Percentiles rank a stretch among this genome's conserved stretches.
These are phyloP conservation scores for Lachnellula cervina DNA, from an alignment of 2,329 filamentous ascomycete species.

Conservation along the genomic window DNA sequence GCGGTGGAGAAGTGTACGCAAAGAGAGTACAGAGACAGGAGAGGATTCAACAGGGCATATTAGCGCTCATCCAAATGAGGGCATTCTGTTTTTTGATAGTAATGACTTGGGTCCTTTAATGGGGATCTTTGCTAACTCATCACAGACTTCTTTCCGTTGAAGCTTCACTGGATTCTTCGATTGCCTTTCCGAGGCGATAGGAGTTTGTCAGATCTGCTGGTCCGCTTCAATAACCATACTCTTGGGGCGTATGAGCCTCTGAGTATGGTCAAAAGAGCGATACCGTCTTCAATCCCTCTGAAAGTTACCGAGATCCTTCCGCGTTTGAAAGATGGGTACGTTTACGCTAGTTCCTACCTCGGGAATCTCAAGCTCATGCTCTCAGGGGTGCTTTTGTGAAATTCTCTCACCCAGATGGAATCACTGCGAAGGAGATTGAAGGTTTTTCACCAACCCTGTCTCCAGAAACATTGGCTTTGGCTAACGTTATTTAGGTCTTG, in stretches of 20 bases:
- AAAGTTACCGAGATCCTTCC: slow-evolving; percentile 78
- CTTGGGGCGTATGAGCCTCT: slow-evolving; percentile 51
- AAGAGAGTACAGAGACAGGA: slow-evolving; percentile 44
- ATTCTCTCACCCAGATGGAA: slow-evolving; percentile 51
- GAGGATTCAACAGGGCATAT: slow-evolving; percentile 78
- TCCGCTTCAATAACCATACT: slow-evolving; percentile 45
- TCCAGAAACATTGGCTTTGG: no score
- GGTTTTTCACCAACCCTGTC: slow-evolving; percentile 22
- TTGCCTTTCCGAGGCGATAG: slow-evolving; percentile 44
- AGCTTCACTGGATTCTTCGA: slow-evolving; percentile 58
- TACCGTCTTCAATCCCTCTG: slow-evolving; percentile 57
- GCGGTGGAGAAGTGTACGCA: slow-evolving; percentile 28
- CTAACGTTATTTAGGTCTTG: slow-evolving; percentile 28
- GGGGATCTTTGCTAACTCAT: slow-evolving; percentile 7
- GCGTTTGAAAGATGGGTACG: slow-evolving; percentile 73
- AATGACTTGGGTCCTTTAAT: slow-evolving; percentile 28
- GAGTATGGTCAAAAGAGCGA: slow-evolving; percentile 52
- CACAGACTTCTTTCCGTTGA: slow-evolving; percentile 80
- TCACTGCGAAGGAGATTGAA: slow-evolving; percentile 52
- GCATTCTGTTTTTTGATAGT: slow-evolving; percentile 89
- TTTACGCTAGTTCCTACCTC: background rate
- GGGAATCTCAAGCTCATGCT: slow-evolving; percentile 1
- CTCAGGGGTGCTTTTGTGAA: slow-evolving; percentile 79
- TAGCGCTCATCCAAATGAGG: slow-evolving; percentile 67
- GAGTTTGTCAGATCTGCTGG: slow-evolving; percentile 44